Evolutionary conservation across 1,284 basidiomycete species (phyloP).

Genomic region (Taiwanofungus camphoratus): DNA sequence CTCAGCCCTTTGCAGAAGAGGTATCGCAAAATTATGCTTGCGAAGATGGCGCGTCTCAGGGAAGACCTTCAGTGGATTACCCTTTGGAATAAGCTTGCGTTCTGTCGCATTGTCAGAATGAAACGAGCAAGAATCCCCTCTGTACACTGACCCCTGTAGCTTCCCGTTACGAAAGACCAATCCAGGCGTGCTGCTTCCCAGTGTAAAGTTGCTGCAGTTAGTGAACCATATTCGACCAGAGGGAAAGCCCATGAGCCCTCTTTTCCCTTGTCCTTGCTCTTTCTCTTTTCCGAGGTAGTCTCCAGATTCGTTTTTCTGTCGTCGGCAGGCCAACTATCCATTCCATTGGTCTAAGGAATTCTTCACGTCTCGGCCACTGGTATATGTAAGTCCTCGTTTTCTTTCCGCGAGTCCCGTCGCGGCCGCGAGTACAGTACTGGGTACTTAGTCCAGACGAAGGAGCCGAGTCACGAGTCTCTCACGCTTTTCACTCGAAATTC

Average conservation of each 20-base stretch:
- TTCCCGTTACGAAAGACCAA: constrained; percentile 46
- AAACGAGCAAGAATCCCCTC: not conserved
- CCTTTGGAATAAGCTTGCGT: constrained; percentile 22
- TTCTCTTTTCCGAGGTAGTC: constrained; percentile 22
- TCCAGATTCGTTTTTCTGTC: constrained; percentile 22
- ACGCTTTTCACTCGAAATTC: no score
- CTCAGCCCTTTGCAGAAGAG: constrained; percentile 44
- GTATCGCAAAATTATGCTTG: constrained; percentile 26
- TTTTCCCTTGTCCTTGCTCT: constrained; percentile 21
- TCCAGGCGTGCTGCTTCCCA: constrained; percentile 36
- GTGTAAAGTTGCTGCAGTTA: constrained; percentile 48
- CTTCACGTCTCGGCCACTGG: no score
- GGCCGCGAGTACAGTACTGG: no score
- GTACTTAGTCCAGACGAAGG: no score
- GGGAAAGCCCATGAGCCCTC: constrained; percentile 38
- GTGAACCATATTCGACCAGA: constrained; percentile 46
- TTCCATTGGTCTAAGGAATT: no score
- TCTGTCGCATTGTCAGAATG: constrained; percentile 12
- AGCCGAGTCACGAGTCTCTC: no score
- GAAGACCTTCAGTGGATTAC: constrained; percentile 40
- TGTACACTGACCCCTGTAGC: constrained; percentile 18
- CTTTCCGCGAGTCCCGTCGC: no score
- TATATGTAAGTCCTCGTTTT: no score
- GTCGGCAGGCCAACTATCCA: constrained; percentile 63
- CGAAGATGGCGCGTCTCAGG: constrained; percentile 45